Evolutionary conservation across 1,284 basidiomycete genomes (phyloP).

Genomic region (Leucocoprinus gongylophorus): DNA sequence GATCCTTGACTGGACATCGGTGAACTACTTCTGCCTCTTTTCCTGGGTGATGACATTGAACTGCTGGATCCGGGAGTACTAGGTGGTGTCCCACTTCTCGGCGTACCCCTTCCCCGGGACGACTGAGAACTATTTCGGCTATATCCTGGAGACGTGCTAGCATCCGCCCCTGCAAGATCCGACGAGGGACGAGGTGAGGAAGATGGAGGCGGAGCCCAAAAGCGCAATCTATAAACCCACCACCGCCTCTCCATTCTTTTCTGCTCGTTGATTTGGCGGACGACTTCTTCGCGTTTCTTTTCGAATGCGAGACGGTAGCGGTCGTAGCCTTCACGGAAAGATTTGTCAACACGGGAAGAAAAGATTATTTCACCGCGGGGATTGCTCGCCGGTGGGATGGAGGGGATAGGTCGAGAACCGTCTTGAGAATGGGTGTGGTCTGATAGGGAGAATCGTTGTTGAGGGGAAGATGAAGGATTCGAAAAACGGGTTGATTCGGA

Average conservation of each 20-base stretch:
- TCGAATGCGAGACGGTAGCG: constrained; percentile 91
- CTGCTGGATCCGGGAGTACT: constrained; percentile 9
- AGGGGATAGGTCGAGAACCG: constrained; percentile 52
- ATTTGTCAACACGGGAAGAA: constrained; percentile 76
- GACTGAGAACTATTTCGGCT: constrained; percentile 8
- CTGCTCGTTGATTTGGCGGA: constrained; percentile 22
- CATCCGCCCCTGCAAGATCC: constrained; percentile 8
- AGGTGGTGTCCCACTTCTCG: constrained; percentile 31
- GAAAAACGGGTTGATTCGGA: constrained; percentile 21
- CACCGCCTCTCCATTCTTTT: constrained; percentile 43
- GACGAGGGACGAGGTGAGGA: constrained; percentile 13
- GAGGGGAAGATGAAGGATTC: constrained; percentile 18
- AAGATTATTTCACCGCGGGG: constrained; percentile 97
- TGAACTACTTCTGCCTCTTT: constrained; percentile 25
- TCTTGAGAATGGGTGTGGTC: constrained; percentile 29
- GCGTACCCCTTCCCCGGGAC: constrained; percentile 28
- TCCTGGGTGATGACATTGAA: constrained; percentile 20
- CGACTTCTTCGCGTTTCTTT: constrained; percentile 51
- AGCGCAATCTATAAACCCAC: constrained; percentile 32
- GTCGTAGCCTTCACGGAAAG: constrained; percentile 90
- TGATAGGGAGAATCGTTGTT: constrained; percentile 13
- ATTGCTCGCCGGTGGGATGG: constrained; percentile 84
- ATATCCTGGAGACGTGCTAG: not conserved
- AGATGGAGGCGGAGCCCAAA: constrained; percentile 18
- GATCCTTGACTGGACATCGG: constrained; percentile 12